Percentiles rank a stretch among this genome's conserved stretches.
Evolutionary conservation across 257 asterid genomes (phyloP).

Genomic region (Rehmannia glutinosa): DNA sequence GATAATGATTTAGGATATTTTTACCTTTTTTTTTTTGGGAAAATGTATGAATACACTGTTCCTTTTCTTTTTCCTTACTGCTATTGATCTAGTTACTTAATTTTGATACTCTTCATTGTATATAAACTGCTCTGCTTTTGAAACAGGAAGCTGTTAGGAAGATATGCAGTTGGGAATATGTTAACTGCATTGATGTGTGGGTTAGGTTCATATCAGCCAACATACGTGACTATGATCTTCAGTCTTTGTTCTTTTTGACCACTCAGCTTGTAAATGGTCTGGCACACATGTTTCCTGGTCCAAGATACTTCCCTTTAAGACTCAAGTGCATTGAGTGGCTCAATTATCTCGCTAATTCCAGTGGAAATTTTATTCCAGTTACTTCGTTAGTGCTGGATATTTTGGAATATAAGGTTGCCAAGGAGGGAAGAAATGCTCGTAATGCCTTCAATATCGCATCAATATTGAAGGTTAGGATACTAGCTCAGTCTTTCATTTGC

Average conservation of each 20-base stretch:
- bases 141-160: slow-evolving; percentile 72
- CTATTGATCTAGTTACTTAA: neutral
- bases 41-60: neutral
- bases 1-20: neutral
- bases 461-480: slow-evolving; percentile 61
- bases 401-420: slow-evolving; percentile 65
- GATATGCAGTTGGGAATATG: slow-evolving; percentile 88
- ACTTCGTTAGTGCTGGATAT: slow-evolving; percentile 70
- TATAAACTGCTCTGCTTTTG: no score
- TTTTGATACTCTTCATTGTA: no score
- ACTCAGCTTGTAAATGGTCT: slow-evolving; percentile 73
- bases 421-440: slow-evolving; percentile 59
- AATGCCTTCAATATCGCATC: slow-evolving; percentile 39
- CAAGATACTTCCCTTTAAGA: slow-evolving; percentile 88
- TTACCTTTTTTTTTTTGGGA: neutral
- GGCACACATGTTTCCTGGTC: slow-evolving; percentile 71
- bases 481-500: neutral
- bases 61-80: neutral
- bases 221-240: slow-evolving; percentile 55
- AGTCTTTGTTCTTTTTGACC: slow-evolving; percentile 43
- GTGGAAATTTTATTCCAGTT: slow-evolving; percentile 71
- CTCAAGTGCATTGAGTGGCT: slow-evolving; percentile 91
- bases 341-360: slow-evolving; percentile 63
- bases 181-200: slow-evolving; percentile 82
- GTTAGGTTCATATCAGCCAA: slow-evolving; percentile 72